Percentiles rank a stretch among this genome's conserved stretches.
Conservation (phyloP, 129 eudicot genomes). For the Escallonia herrerae region DNA sequence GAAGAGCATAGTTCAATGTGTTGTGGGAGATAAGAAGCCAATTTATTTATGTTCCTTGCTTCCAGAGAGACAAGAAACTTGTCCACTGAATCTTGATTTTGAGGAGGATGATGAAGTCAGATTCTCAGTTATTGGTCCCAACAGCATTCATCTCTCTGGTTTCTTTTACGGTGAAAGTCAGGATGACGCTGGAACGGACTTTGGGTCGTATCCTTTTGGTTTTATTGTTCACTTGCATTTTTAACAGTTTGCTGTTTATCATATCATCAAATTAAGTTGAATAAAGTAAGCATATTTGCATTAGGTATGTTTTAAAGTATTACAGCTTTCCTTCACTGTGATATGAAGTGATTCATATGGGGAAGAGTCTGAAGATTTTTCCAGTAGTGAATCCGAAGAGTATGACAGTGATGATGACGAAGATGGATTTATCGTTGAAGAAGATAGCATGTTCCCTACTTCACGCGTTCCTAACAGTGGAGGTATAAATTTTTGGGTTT, state of each 20-base stretch:
- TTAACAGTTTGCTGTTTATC: neutral
- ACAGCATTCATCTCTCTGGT: conserved; percentile 86
- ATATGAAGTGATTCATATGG: conserved; percentile 50
- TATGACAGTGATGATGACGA: conserved; percentile 33
- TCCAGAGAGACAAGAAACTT: conserved; percentile 72
- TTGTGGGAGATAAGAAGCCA: conserved; percentile 70
- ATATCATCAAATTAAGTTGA: neutral
- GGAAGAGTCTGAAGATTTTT: conserved; percentile 26
- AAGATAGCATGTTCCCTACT: conserved; percentile 33
- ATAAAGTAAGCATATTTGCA: too few species aligned
- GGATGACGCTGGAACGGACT: conserved; percentile 37
- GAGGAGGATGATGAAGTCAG: conserved; percentile 79
- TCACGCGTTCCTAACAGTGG: conserved; percentile 60
- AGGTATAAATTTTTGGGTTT: conserved; percentile 39
- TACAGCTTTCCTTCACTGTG: conserved; percentile 35
- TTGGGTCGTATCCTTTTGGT: conserved; percentile 64
- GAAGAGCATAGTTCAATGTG: conserved; percentile 68
- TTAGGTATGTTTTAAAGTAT: neutral
- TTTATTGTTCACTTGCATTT: neutral
- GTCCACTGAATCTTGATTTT: conserved; percentile 72
- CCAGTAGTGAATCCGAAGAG: conserved; percentile 30
- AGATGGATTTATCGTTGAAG: conserved; percentile 29
- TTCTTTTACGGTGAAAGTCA: conserved; percentile 54
- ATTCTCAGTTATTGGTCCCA: conserved; percentile 75
- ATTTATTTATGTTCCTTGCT: conserved; percentile 65